phyloP scores from a whole-genome alignment of 2,329 filamentous ascomycete genomes.

The Polychaeton citri region DNA sequence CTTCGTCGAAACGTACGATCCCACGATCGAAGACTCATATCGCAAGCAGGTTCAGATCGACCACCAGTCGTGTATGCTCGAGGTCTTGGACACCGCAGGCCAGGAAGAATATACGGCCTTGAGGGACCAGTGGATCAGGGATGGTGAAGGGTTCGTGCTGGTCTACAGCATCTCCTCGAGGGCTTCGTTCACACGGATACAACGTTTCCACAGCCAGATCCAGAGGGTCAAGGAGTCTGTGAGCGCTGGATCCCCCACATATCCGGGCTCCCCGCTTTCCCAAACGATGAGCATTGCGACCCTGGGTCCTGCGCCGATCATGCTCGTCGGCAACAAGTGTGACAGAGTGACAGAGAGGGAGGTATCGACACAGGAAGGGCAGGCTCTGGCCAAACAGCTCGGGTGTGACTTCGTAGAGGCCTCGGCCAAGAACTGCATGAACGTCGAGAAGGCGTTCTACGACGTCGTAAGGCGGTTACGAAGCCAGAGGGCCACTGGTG shows the following conservation, averaged over 20 bases:
- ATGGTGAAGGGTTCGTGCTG: conserved; percentile 92
- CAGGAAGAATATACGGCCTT: conserved; percentile 98
- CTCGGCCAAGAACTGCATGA: conserved; percentile 95
- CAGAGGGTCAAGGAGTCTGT: conserved; percentile 91
- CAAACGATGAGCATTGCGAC: conserved; percentile 39
- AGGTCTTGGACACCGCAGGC: conserved; percentile 91
- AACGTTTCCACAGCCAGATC: conserved; percentile 92
- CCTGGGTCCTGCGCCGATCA: conserved; percentile 70
- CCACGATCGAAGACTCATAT: conserved; percentile 56
- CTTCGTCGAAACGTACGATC: conserved; percentile 83
- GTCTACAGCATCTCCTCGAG: conserved; percentile 98
- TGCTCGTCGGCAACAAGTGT: conserved; percentile 98
- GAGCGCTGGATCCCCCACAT: conserved; percentile 56
- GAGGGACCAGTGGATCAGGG: conserved; percentile 95
- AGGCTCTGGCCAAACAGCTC: conserved; percentile 77
- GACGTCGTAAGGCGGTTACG: conserved; percentile 88
- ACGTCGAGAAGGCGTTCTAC: conserved; percentile 96
- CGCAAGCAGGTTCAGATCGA: conserved; percentile 73
- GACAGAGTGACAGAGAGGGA: conserved; percentile 92
- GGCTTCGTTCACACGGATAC: conserved; percentile 87
- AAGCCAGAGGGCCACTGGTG: conserved; percentile 46
- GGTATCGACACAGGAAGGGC: conserved; percentile 91
- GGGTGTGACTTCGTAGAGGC: conserved; percentile 96
- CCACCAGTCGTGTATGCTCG: conserved; percentile 88
- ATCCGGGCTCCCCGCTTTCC: conserved; percentile 60